Evolutionary conservation across 495 filamentous ascomycete species (phyloP).

Genomic region (Pseudotulostoma volvatum): DNA sequence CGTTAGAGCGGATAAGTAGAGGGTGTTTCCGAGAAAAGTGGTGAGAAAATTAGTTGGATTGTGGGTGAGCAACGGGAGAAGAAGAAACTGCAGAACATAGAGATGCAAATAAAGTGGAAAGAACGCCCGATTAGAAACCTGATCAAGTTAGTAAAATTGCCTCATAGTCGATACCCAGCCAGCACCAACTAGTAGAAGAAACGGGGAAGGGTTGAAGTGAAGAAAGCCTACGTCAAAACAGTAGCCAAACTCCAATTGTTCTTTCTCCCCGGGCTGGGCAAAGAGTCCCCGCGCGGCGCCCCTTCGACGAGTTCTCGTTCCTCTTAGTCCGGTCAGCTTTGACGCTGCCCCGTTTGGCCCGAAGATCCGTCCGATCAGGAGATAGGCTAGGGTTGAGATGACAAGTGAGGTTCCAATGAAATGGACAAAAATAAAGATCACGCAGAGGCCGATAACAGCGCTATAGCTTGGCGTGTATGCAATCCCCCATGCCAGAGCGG

Average conservation of each 20-base stretch:
- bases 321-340: slow-evolving; percentile 25
- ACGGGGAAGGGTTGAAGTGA: too few relatives aligned
- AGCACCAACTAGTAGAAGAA: too few relatives aligned
- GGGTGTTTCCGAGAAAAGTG: slow-evolving; percentile 51
- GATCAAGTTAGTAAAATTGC: not conserved
- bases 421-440: slow-evolving; percentile 52
- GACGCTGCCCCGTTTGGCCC: slow-evolving; percentile 34
- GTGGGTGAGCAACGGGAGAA: slow-evolving; percentile 41
- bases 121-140: slow-evolving; percentile 59
- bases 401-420: slow-evolving; percentile 46
- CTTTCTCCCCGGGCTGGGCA: slow-evolving; percentile 35
- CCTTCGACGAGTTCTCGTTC: slow-evolving; percentile 29
- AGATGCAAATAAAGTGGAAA: slow-evolving; percentile 60
- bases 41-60: slow-evolving; percentile 35
- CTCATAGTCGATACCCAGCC: not conserved
- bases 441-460: slow-evolving; percentile 39
- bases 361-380: slow-evolving; percentile 46
- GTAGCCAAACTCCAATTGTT: slow-evolving; percentile 59
- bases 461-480: slow-evolving; percentile 44
- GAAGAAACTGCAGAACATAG: slow-evolving; percentile 56
- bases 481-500: slow-evolving; percentile 56
- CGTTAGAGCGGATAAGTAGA: slow-evolving; percentile 51
- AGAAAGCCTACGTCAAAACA: slow-evolving; percentile 49
- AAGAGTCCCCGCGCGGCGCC: slow-evolving; percentile 41
- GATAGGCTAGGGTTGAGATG: slow-evolving; percentile 45